These are phyloP conservation scores for Cyberlindnera euphorbiae DNA, from an alignment of 805 yeast species.

Conservation along the genomic window DNA sequence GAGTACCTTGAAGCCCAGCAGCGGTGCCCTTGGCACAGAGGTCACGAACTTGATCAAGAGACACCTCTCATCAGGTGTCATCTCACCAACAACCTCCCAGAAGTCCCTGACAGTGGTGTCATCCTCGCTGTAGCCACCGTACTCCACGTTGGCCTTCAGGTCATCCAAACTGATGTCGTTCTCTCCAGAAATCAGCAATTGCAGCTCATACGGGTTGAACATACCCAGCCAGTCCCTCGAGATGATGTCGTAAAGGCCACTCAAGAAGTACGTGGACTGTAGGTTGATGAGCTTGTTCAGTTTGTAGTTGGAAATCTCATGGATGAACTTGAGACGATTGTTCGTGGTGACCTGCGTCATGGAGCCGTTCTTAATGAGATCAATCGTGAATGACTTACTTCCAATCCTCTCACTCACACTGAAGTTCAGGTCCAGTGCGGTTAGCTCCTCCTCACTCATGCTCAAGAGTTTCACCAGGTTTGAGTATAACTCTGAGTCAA, in stretches of 20 bases:
- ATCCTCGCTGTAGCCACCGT: conserved; percentile 54
- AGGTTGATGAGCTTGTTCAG: conserved; percentile 56
- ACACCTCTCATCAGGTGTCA: conserved; percentile 56
- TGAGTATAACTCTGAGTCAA: conserved; percentile 63
- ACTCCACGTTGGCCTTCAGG: conserved; percentile 54
- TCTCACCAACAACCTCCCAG: conserved; percentile 74
- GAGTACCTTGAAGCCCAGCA: conserved; percentile 74
- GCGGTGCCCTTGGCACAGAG: conserved; percentile 86
- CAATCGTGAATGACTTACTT: conserved; percentile 38
- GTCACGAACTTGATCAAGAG: conserved; percentile 84
- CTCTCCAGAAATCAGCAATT: conserved; percentile 72
- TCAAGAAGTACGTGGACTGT: conserved; percentile 59
- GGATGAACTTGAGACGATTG: conserved; percentile 70
- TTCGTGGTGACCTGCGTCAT: conserved; percentile 47
- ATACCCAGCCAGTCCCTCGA: conserved; percentile 72
- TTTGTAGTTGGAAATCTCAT: conserved; percentile 73
- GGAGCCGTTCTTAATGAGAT: conserved; percentile 59
- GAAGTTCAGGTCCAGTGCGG: conserved; percentile 55
- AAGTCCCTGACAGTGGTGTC: conserved; percentile 61
- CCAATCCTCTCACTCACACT: conserved; percentile 50
- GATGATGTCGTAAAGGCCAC: conserved; percentile 67
- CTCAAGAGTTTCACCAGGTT: conserved; percentile 58
- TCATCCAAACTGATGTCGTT: conserved; percentile 68
- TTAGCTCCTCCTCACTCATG: conserved; percentile 52
- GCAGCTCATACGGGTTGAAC: conserved; percentile 82